A percentile compares a stretch with the other conserved stretches of the same genome.
These are phyloP conservation scores for Calamus simplicifolius DNA, from an alignment of 176 grass and related monocot genomes.

Conservation along the genomic window DNA sequence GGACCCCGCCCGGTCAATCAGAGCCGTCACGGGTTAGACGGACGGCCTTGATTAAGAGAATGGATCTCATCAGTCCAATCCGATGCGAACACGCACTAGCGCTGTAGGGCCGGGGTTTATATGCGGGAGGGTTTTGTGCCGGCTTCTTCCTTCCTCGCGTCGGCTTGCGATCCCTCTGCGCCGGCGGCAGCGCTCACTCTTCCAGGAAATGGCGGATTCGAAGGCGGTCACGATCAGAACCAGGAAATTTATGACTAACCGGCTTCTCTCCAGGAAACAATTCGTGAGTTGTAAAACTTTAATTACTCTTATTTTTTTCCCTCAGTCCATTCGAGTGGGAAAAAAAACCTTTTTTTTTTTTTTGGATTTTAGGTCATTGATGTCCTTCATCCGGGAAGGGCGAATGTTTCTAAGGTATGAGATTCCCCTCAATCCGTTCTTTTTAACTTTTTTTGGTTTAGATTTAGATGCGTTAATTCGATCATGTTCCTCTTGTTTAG, in stretches of 20 bases:
- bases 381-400: constrained; percentile 85
- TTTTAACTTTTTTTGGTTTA: neutral
- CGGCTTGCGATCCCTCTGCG: no score
- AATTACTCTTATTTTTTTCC: neutral
- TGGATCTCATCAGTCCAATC: no score
- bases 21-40: no score
- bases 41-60: no score
- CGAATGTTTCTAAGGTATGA: constrained; percentile 91
- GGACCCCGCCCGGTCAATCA: no score
- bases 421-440: neutral
- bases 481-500: no score
- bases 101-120: no score
- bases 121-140: no score
- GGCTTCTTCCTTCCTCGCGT: no score
- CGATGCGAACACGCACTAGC: no score
- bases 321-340: neutral
- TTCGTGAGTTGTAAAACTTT: constrained; percentile 36
- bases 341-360: no score
- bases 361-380: constrained; percentile 62
- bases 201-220: constrained; percentile 55
- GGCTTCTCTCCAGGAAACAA: constrained; percentile 85
- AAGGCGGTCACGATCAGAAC: constrained; percentile 85
- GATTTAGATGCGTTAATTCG: neutral
- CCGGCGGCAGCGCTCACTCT: no score
- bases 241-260: constrained; percentile 98